These are phyloP conservation scores for Exobasidium cylindrosporum DNA, from an alignment of 1,284 basidiomycete genomes.

Conservation along the genomic window DNA sequence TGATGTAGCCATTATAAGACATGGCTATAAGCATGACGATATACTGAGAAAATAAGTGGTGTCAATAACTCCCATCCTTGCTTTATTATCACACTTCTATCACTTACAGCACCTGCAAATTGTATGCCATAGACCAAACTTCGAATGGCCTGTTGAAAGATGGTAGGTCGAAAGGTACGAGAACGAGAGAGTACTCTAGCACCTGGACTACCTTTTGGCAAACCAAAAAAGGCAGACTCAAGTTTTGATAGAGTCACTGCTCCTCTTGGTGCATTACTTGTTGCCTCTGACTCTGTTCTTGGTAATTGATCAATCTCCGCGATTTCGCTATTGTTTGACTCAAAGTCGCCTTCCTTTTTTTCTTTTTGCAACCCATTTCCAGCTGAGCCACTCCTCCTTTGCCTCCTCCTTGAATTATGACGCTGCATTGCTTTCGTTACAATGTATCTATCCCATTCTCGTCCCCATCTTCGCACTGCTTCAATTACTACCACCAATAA, in stretches of 20 bases:
- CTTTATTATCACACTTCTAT: not conserved
- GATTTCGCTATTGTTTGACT: not conserved
- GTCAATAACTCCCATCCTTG: not conserved
- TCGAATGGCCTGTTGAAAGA: conserved; percentile 20
- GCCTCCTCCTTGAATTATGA: not conserved
- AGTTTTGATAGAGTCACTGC: not conserved
- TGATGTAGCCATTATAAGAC: conserved; percentile 28
- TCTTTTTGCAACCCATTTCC: not conserved
- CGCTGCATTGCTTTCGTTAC: conserved; percentile 10
- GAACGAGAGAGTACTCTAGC: not conserved
- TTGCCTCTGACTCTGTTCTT: not conserved
- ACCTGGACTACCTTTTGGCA: conserved; percentile 6
- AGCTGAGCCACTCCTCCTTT: not conserved
- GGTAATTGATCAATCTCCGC: not conserved
- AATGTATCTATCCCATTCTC: conserved; percentile 28
- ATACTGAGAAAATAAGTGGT: conserved; percentile 12
- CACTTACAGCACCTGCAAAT: conserved; percentile 23
- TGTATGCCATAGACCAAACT: conserved; percentile 23
- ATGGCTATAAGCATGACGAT: conserved; percentile 30
- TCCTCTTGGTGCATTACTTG: not conserved
- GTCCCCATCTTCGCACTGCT: conserved; percentile 18
- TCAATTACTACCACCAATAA: conserved; percentile 23
- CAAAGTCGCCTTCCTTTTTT: conserved; percentile 1
- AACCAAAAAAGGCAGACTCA: conserved; percentile 16
- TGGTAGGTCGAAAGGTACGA: conserved; percentile 16